phyloP scores from a whole-genome alignment of 2,329 filamentous ascomycete species.

The Fusarium sp. region DNA sequence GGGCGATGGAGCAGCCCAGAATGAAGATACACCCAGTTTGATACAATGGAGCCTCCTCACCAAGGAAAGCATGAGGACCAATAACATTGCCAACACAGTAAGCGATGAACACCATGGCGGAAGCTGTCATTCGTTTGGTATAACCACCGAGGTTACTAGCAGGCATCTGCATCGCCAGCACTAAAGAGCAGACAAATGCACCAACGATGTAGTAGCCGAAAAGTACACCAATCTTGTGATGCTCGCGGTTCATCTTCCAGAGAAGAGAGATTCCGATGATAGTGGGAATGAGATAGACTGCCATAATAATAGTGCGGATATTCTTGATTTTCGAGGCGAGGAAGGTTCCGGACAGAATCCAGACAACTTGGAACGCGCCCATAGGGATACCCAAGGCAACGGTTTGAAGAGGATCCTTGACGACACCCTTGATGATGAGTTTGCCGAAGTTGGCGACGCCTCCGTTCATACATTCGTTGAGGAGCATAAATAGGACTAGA shows the following conservation, averaged over 20 bases:
- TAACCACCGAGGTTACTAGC: conserved; percentile 61
- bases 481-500: conserved; percentile 64
- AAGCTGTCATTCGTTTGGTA: conserved; percentile 60
- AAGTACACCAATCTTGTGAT: conserved; percentile 59
- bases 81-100: conserved; percentile 51
- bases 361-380: conserved; percentile 64
- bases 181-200: conserved; percentile 62
- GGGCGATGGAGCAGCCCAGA: conserved; percentile 26
- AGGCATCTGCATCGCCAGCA: conserved; percentile 65
- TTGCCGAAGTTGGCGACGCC: conserved; percentile 67
- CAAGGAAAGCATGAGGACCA: conserved; percentile 55
- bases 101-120: conserved; percentile 60
- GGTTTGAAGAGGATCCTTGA: conserved; percentile 51
- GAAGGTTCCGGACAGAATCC: conserved; percentile 63
- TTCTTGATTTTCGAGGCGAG: conserved; percentile 62
- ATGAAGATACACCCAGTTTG: conserved; percentile 61
- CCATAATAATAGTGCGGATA: conserved; percentile 63
- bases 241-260: conserved; percentile 58
- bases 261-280: conserved; percentile 60
- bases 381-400: conserved; percentile 65
- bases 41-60: conserved; percentile 60
- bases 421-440: conserved; percentile 62
- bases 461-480: conserved; percentile 65
- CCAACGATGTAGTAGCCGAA: conserved; percentile 65
- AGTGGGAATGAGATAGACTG: conserved; percentile 62